These are phyloP conservation scores for Russula sp. DNA, from an alignment of 768 basidiomycete species.

Conservation along the genomic window DNA sequence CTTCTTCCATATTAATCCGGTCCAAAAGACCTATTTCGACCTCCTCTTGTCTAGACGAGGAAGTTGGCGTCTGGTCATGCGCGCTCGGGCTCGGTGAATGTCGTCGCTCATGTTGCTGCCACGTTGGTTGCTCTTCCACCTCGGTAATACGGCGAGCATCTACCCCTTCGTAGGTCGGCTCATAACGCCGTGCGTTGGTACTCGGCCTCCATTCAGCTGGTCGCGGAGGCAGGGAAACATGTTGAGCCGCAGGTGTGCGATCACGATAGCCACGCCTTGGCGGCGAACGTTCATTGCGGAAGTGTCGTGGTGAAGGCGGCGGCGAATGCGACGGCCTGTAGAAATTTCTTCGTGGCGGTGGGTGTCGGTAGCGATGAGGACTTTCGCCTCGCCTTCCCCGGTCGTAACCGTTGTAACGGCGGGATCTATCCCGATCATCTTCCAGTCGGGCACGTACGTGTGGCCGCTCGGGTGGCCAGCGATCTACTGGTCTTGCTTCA, in stretches of 20 bases:
- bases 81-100: neutral
- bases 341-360: neutral
- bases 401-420: conserved; percentile 1
- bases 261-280: conserved; percentile 2
- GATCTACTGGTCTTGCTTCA: conserved; percentile 6
- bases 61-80: conserved; percentile 1
- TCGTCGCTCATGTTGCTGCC: neutral
- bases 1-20: conserved; percentile 16
- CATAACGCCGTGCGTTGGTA: neutral
- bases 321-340: conserved; percentile 8
- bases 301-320: conserved; percentile 11
- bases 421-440: neutral
- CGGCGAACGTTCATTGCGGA: conserved; percentile 2
- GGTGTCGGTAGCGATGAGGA: conserved; percentile 1
- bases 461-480: neutral
- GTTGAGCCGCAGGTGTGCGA: neutral
- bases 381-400: conserved; percentile 1
- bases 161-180: neutral
- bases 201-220: neutral
- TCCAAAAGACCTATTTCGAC: conserved; percentile 11
- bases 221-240: neutral
- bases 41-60: conserved; percentile 9
- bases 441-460: neutral
- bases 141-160: neutral
- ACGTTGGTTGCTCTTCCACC: neutral